Evolutionary conservation across 1,139 yeast species (phyloP).

Genomic region (Candida sanyaensis): DNA sequence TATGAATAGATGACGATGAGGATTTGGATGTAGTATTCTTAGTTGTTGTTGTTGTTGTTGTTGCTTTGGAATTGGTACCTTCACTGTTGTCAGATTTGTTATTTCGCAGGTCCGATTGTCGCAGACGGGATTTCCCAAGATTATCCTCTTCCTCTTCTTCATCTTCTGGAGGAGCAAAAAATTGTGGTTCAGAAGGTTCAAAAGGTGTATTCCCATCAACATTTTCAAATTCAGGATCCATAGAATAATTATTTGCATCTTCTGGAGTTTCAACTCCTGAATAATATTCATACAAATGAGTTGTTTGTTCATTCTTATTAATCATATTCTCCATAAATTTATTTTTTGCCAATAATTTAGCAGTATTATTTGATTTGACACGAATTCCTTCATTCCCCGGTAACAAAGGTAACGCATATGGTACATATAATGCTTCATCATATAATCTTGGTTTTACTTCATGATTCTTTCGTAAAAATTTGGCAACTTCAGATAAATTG

Average conservation of each 20-base stretch:
- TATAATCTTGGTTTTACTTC: constrained; percentile 83
- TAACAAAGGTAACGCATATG: constrained; percentile 81
- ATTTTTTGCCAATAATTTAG: constrained; percentile 61
- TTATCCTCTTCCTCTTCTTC: constrained; percentile 12
- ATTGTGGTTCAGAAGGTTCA: constrained; percentile 53
- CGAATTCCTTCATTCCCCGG: constrained; percentile 88
- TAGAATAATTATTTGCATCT: constrained; percentile 58
- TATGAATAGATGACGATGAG: constrained; percentile 7
- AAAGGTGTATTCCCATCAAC: constrained; percentile 36
- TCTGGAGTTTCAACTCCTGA: constrained; percentile 78
- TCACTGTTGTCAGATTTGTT: not conserved
- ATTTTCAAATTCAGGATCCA: constrained; percentile 48
- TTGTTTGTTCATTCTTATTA: constrained; percentile 79
- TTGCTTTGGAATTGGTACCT: not conserved
- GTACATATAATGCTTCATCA: constrained; percentile 90
- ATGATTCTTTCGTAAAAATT: constrained; percentile 68
- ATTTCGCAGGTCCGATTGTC: not conserved
- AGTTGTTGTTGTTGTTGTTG: not conserved
- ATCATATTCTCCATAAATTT: constrained; percentile 74
- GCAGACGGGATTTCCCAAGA: not conserved
- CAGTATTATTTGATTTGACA: constrained; percentile 76
- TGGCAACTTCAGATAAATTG: constrained; percentile 61
- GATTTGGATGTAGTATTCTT: not conserved
- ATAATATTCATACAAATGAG: constrained; percentile 88
- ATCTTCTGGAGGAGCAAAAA: constrained; percentile 44